phyloP scores from a whole-genome alignment of 176 grass and related monocot genomes.

The Phoenix dactylifera region DNA sequence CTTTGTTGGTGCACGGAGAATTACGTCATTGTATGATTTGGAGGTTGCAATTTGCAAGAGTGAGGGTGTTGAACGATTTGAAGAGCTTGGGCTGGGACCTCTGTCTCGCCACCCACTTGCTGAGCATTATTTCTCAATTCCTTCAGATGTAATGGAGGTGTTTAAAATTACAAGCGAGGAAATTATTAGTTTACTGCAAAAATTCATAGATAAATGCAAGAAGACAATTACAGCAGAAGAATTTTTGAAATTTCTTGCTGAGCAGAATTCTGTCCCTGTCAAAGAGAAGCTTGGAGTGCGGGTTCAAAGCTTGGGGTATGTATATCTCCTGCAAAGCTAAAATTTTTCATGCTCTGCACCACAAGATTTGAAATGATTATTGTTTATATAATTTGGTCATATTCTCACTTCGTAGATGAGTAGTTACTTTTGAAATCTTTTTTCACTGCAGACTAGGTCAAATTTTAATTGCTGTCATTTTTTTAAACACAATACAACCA shows the following conservation, averaged over 20 bases:
- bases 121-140: slow-evolving; percentile 54
- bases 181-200: slow-evolving; percentile 40
- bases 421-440: too few relatives aligned
- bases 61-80: slow-evolving; percentile 60
- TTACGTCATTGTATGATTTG: slow-evolving; percentile 66
- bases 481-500: too few relatives aligned
- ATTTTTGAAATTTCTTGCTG: slow-evolving; percentile 63
- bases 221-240: slow-evolving; percentile 44
- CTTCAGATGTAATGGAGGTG: slow-evolving; percentile 38
- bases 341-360: too few relatives aligned
- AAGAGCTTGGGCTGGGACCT: slow-evolving; percentile 76
- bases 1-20: slow-evolving; percentile 63
- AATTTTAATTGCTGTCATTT: too few relatives aligned
- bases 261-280: slow-evolving; percentile 40
- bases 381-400: too few relatives aligned
- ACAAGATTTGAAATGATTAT: too few relatives aligned
- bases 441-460: too few relatives aligned
- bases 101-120: slow-evolving; percentile 56
- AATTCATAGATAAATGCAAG: slow-evolving; percentile 39
- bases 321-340: not conserved
- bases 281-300: slow-evolving; percentile 73
- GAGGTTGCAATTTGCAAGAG: slow-evolving; percentile 84
- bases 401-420: too few relatives aligned
- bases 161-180: slow-evolving; percentile 65
- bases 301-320: slow-evolving; percentile 72